Evolutionary conservation across 768 basidiomycete species (phyloP).

Genomic region (Psilocybe azurescens): DNA sequence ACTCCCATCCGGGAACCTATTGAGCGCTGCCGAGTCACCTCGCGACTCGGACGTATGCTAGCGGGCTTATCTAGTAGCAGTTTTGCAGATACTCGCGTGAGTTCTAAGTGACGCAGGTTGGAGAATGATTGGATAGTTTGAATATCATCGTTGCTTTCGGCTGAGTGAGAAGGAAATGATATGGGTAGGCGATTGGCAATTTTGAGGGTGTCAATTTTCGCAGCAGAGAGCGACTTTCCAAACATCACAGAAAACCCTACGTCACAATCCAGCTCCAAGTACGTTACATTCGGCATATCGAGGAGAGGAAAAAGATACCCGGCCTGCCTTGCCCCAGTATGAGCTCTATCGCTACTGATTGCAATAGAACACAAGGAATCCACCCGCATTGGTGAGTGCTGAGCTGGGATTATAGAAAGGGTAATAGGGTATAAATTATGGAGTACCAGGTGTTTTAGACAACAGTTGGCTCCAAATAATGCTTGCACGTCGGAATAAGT

Average conservation of each 20-base stretch:
- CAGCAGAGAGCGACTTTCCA: conserved; percentile 10
- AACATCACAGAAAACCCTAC: conserved; percentile 7
- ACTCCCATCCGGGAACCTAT: background rate
- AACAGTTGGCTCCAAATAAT: conserved; percentile 19
- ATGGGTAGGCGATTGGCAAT: conserved; percentile 4
- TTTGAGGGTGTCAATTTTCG: conserved; percentile 18
- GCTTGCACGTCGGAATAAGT: conserved; percentile 15
- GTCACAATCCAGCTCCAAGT: conserved; percentile 17
- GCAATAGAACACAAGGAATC: conserved; percentile 20
- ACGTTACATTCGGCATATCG: conserved; percentile 19
- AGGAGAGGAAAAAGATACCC: conserved; percentile 15
- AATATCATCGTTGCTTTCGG: conserved; percentile 2
- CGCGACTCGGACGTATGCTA: background rate
- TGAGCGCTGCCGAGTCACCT: background rate
- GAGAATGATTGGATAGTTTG: conserved; percentile 10
- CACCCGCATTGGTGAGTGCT: conserved; percentile 2
- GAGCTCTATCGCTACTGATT: conserved; percentile 5
- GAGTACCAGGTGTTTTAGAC: conserved; percentile 17
- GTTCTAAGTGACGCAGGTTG: conserved; percentile 13
- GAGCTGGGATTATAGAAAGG: background rate
- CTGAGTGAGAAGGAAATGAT: background rate
- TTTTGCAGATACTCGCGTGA: conserved; percentile 10
- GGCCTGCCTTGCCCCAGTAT: background rate
- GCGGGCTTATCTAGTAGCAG: background rate
- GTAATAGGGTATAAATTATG: conserved; percentile 13